Conservation (phyloP, 2,329 filamentous ascomycete species). For the Aspergillus sergii region DNA sequence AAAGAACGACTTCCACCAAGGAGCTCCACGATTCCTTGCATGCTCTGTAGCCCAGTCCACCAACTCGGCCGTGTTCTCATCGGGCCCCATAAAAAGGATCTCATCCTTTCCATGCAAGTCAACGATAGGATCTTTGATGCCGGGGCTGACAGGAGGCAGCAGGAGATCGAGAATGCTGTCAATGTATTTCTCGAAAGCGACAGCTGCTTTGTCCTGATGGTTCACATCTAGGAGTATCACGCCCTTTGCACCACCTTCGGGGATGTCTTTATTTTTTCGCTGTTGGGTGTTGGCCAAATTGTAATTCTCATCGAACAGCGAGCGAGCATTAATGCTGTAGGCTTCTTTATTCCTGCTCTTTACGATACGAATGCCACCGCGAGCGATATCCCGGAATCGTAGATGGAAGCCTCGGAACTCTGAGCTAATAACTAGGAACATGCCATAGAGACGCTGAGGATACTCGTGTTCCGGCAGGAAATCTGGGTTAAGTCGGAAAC, state of each 20-base stretch:
- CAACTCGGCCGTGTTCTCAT: conserved; percentile 96
- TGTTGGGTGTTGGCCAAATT: conserved; percentile 97
- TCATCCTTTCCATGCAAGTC: conserved; percentile 94
- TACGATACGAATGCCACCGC: conserved; percentile 96
- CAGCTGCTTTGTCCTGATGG: conserved; percentile 88
- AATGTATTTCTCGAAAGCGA: conserved; percentile 99
- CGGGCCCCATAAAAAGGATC: conserved; percentile 97
- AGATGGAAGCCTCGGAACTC: conserved; percentile 97
- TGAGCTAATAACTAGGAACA: conserved; percentile 97
- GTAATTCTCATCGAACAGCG: conserved; percentile 98
- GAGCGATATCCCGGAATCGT: conserved; percentile 93
- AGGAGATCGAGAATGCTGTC: conserved; percentile 96
- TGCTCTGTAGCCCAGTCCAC: conserved; percentile 99
- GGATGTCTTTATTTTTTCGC: conserved; percentile 99
- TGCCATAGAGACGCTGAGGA: conserved; percentile 88
- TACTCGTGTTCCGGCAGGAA: conserved; percentile 94
- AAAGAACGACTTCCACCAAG: conserved; percentile 99
- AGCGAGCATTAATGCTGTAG: conserved; percentile 93
- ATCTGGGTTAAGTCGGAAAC: conserved; percentile 79
- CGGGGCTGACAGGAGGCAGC: conserved; percentile 83
- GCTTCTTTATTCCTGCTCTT: conserved; percentile 96
- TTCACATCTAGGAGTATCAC: conserved; percentile 92
- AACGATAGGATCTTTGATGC: conserved; percentile 98
- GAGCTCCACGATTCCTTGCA: conserved; percentile 80
- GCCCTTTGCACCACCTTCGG: conserved; percentile 96